phyloP scores from a whole-genome alignment of 1,139 yeast species.

The Spencermartinsiella ligniputridi region DNA sequence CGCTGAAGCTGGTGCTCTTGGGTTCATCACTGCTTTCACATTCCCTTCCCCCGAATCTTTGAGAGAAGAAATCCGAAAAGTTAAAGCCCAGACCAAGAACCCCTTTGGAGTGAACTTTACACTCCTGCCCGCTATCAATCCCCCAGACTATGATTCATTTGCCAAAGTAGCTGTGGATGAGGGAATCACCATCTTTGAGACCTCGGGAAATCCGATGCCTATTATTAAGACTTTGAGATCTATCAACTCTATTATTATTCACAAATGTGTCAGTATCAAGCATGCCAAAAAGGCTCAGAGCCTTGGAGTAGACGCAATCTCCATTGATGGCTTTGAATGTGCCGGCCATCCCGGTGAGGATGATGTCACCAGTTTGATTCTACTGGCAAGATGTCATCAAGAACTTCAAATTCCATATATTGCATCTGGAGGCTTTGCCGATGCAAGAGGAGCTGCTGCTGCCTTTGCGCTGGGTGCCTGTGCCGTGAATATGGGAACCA shows the following conservation, averaged over 20 bases:
- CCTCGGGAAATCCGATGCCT: constrained; percentile 34
- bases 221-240: constrained; percentile 23
- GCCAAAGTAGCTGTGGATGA: constrained; percentile 35
- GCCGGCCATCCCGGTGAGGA: constrained; percentile 39
- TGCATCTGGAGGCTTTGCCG: constrained; percentile 37
- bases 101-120: constrained; percentile 37
- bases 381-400: constrained; percentile 30
- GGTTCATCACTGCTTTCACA: constrained; percentile 34
- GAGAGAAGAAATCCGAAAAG: constrained; percentile 28
- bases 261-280: constrained; percentile 32
- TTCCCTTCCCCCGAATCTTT: constrained; percentile 33
- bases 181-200: constrained; percentile 34
- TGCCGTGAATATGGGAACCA: constrained; percentile 36
- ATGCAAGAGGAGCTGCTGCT: constrained; percentile 35
- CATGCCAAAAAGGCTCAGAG: constrained; percentile 34
- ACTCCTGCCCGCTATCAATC: constrained; percentile 33
- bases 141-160: constrained; percentile 33
- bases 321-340: constrained; percentile 36
- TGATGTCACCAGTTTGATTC: constrained; percentile 30
- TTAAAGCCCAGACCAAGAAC: constrained; percentile 24
- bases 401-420: constrained; percentile 31
- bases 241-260: constrained; percentile 29
- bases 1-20: constrained; percentile 36
- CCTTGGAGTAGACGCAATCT: constrained; percentile 34
- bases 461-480: constrained; percentile 35